A percentile compares a stretch with the other conserved stretches of the same genome.
Conservation (phyloP, 2,329 filamentous ascomycete species). For the Fusarium foetens region DNA sequence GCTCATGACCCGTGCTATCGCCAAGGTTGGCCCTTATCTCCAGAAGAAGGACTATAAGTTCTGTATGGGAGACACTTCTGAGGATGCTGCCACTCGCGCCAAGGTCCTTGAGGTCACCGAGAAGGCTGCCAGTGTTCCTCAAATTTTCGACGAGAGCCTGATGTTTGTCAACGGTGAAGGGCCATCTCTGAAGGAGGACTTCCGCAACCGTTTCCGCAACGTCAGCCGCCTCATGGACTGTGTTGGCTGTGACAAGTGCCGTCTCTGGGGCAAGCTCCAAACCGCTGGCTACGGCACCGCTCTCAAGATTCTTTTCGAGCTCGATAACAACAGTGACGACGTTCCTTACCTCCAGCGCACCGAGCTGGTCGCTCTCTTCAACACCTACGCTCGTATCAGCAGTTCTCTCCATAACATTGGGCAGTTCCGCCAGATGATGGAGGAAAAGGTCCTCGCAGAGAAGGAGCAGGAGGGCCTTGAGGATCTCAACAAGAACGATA, state of each 20-base stretch:
- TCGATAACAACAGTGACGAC: constrained; percentile 74
- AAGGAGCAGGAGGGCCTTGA: constrained; percentile 42
- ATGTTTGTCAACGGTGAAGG: constrained; percentile 89
- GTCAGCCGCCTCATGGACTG: constrained; percentile 98
- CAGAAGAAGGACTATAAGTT: constrained; percentile 79
- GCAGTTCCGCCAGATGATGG: constrained; percentile 71
- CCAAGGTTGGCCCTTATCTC: constrained; percentile 87
- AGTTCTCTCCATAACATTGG: constrained; percentile 80
- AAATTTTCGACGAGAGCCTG: constrained; percentile 92
- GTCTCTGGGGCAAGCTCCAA: constrained; percentile 97
- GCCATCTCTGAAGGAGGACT: constrained; percentile 91
- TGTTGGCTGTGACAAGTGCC: constrained; percentile 97
- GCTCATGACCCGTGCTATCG: constrained; percentile 88
- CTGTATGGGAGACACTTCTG: constrained; percentile 83
- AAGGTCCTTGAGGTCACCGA: constrained; percentile 83
- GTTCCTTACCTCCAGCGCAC: constrained; percentile 81
- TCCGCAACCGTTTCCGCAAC: constrained; percentile 96
- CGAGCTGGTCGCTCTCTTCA: constrained; percentile 93
- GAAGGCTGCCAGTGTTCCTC: constrained; percentile 73
- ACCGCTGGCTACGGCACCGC: constrained; percentile 94
- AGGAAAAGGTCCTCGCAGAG: constrained; percentile 45
- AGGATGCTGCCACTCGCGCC: constrained; percentile 81
- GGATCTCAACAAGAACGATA: constrained; percentile 50
- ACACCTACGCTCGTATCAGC: constrained; percentile 89
- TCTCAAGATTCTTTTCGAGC: constrained; percentile 95